These are phyloP conservation scores for Fusarium decemcellulare DNA, from an alignment of 2,329 filamentous ascomycete genomes.

Conservation along the genomic window DNA sequence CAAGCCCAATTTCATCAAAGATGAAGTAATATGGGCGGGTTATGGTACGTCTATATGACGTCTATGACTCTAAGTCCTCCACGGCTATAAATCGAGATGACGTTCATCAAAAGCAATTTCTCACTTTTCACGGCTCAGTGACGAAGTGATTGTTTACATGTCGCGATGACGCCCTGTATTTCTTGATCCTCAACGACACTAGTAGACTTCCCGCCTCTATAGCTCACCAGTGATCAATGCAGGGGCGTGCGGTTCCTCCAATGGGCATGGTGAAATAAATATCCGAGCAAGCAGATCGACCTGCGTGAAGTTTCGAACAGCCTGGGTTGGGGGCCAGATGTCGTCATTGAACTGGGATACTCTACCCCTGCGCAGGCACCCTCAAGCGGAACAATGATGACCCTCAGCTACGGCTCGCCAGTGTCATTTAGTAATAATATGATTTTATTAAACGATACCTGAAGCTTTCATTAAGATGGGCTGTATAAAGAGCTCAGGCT, in stretches of 20 bases:
- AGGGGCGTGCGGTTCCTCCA: background rate
- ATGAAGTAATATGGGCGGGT: background rate
- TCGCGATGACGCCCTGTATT: constrained; percentile 4
- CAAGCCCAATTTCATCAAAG: accelerated
- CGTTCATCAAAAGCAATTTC: constrained; percentile 9
- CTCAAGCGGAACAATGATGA: background rate
- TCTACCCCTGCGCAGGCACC: constrained; percentile 6
- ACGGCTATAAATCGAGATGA: constrained; percentile 9
- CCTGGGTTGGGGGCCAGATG: background rate
- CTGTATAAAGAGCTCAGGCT: too few species aligned
- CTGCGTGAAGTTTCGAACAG: background rate
- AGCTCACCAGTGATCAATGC: background rate
- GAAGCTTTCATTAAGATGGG: too few species aligned
- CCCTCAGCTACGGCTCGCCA: too few species aligned
- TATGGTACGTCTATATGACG: constrained; percentile 9
- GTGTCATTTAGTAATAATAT: background rate
- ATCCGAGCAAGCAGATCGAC: background rate
- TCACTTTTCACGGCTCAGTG: background rate
- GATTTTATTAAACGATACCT: too few species aligned
- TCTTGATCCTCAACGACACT: background rate
- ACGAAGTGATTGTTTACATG: background rate
- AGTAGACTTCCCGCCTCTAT: background rate
- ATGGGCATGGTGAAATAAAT: background rate
- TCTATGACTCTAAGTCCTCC: constrained; percentile 6
- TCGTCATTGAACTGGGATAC: constrained; percentile 9